Conservation (phyloP, 768 basidiomycete genomes). For the Suillus subaureus region DNA sequence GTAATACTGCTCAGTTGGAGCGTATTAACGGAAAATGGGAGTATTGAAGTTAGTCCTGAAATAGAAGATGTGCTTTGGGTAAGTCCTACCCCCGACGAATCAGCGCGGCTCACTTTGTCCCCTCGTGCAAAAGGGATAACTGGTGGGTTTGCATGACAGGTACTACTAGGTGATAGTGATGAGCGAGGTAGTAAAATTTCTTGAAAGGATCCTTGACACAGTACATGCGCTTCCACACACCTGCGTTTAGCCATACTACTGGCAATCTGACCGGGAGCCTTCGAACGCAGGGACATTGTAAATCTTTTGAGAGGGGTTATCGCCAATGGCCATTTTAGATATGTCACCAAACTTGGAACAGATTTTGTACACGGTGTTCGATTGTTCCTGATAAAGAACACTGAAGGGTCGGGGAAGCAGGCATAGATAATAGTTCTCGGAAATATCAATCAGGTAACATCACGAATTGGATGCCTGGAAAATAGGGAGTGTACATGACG, state of each 20-base stretch:
- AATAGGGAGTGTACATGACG: not conserved
- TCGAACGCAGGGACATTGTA: not conserved
- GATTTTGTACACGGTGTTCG: not conserved
- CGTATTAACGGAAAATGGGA: conserved; percentile 2
- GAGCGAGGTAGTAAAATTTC: not conserved
- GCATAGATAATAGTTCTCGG: not conserved
- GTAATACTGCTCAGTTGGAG: not conserved
- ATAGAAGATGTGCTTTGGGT: not conserved
- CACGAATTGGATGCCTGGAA: not conserved
- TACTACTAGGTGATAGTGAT: not conserved
- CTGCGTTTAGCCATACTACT: not conserved
- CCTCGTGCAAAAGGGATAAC: not conserved
- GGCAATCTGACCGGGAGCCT: not conserved
- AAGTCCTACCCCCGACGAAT: not conserved
- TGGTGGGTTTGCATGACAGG: not conserved
- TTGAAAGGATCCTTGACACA: not conserved
- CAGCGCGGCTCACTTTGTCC: not conserved
- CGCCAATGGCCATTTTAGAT: not conserved
- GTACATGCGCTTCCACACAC: not conserved
- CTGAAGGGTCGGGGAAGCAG: not conserved
- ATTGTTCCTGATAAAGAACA: not conserved
- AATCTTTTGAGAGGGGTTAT: not conserved
- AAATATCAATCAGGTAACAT: not conserved
- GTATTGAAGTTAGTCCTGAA: conserved; percentile 5
- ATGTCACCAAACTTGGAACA: not conserved